Evolutionary conservation across 768 basidiomycete species (phyloP).

Genomic region (Rhodosporidiobolus odoratus): DNA sequence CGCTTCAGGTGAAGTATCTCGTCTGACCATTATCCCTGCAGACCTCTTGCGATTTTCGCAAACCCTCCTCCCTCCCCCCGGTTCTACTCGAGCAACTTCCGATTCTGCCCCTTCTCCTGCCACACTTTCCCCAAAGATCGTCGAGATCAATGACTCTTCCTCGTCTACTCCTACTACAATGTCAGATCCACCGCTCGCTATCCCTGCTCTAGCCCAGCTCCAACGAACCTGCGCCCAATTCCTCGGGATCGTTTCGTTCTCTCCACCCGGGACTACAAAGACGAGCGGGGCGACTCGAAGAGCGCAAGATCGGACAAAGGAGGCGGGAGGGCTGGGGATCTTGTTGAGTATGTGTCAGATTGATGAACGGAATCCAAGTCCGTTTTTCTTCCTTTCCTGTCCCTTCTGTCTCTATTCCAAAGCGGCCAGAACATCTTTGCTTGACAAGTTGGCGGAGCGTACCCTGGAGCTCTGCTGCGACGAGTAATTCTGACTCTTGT

Average conservation of each 20-base stretch:
- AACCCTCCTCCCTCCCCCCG: conserved; percentile 1
- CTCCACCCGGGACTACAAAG: neutral
- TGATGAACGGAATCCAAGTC: conserved; percentile 33
- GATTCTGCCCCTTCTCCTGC: neutral
- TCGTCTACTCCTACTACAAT: neutral
- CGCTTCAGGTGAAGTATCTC: neutral
- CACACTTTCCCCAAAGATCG: neutral
- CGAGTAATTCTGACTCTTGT: neutral
- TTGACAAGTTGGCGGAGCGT: no score
- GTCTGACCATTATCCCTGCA: neutral
- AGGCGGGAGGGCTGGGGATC: conserved; percentile 15
- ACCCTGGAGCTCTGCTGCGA: fast-evolving
- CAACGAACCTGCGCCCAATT: conserved; percentile 27
- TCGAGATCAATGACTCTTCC: neutral
- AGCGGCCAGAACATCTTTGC: no score
- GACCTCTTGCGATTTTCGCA: conserved; percentile 14
- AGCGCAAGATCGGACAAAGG: conserved; percentile 11
- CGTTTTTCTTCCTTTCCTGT: neutral
- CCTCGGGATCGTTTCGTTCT: conserved; percentile 20
- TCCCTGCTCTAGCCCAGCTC: conserved; percentile 16
- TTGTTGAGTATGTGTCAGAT: conserved; percentile 34
- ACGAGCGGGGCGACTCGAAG: neutral
- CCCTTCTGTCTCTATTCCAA: neutral
- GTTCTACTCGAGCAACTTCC: neutral
- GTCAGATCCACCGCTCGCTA: neutral